Evolutionary conservation across 2,329 filamentous ascomycete genomes (phyloP).

Genomic region (Reticulascus tulasneorum): DNA sequence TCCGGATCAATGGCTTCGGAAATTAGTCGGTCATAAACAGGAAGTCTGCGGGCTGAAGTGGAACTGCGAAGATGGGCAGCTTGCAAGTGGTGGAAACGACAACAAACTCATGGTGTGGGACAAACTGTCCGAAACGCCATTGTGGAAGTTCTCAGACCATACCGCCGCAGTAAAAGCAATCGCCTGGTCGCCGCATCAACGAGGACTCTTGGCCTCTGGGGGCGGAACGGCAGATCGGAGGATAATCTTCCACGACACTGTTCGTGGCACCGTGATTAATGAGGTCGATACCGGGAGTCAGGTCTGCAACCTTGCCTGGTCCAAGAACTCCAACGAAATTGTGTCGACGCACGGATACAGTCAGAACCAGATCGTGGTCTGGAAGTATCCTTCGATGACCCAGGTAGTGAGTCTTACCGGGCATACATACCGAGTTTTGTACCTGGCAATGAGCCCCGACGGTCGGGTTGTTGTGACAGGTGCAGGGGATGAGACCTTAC

Average conservation of each 20-base stretch:
- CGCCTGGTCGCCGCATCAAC: slow-evolving; percentile 94
- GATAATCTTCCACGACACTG: slow-evolving; percentile 97
- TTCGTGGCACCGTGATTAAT: slow-evolving; percentile 74
- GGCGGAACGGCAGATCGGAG: slow-evolving; percentile 93
- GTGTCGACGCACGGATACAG: slow-evolving; percentile 96
- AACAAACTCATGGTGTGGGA: slow-evolving; percentile 99
- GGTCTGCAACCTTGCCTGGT: slow-evolving; percentile 98
- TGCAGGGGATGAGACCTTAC: slow-evolving; percentile 89
- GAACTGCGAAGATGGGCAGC: slow-evolving; percentile 93
- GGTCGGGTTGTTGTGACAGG: slow-evolving; percentile 92
- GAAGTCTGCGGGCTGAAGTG: slow-evolving; percentile 95
- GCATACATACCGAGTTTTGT: slow-evolving; percentile 93
- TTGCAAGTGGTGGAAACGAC: slow-evolving; percentile 95
- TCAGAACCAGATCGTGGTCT: slow-evolving; percentile 98
- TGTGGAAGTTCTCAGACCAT: slow-evolving; percentile 93
- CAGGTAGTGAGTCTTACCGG: slow-evolving; percentile 94
- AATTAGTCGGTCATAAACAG: slow-evolving; percentile 91
- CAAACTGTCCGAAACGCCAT: slow-evolving; percentile 83
- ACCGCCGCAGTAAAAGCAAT: slow-evolving; percentile 97
- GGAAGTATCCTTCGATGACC: slow-evolving; percentile 98
- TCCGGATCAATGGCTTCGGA: slow-evolving; percentile 83
- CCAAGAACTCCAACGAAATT: slow-evolving; percentile 95
- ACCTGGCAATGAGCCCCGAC: slow-evolving; percentile 95
- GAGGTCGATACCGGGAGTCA: slow-evolving; percentile 96
- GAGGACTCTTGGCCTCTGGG: slow-evolving; percentile 88